Base-by-base conservation (phyloP, 2,329 filamentous ascomycete species). In the Dothistroma pini region DNA sequence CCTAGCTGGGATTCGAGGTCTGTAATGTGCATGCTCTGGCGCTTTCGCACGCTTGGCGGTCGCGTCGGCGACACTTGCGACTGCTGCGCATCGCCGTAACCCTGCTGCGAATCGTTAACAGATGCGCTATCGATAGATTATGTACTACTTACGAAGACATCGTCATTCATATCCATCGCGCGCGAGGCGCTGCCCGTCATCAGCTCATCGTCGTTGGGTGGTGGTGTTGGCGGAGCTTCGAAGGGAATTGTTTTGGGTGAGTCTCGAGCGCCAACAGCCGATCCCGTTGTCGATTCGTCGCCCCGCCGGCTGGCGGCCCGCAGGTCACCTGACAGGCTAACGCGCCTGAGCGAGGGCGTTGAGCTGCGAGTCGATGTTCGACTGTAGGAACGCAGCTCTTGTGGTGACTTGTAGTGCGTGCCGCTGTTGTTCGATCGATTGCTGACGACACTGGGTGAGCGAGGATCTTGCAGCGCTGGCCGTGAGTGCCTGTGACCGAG, bases 21-120 rank as follows among this genome's bases (percentile, higher is more conserved):
- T 73, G 84, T 79, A 63, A 97, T 87, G 79, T 97, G 93, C 88
- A 97, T 93, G 83, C 93, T 97, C 78, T 96, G 95, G 74, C 93
- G 90, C 74, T 93, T 93, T 70, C 93, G 93, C 85, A 99, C 90
- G 81, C 92, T 97, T 73, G 93, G 91, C 70, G 95, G 93, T 77
- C 93, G 88, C 69, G 91, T 96, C 58, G 95, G 95, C 71, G 95
- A 97, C 72, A 89, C 65, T 72, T 93, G 92, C 75, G 92, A 96
- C 74, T 88, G 88, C 74, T 89, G 90, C 77, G 90, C 91, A 79
- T 96, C 91, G 79, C 93, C 93, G 81, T 87, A 93, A 79, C 91
- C 93, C 85, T 96, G 92, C 93, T 97, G 80, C 22, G 68, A 57
- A 58, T 59, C 44, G 29, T 16, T 48, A 48, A n/a, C 19, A 6